phyloP scores from a whole-genome alignment of 1,139 yeast species.

The Scheffersomyces stambukii region DNA sequence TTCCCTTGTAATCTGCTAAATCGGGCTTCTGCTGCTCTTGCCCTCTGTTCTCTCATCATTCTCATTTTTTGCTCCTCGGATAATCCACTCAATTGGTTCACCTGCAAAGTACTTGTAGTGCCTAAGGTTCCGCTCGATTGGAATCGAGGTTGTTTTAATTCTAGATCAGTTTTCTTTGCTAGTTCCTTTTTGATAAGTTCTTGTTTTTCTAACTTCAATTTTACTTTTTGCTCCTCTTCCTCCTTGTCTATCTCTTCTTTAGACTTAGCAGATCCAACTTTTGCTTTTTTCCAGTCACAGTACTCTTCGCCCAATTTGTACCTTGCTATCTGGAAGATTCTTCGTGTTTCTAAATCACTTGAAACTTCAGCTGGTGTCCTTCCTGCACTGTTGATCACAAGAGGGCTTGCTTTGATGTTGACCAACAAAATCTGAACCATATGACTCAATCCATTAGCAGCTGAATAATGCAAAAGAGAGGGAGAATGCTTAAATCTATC shows the following conservation, averaged over 20 bases:
- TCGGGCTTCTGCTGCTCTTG: constrained; percentile 95
- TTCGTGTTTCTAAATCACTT: constrained; percentile 39
- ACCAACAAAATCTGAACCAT: constrained; percentile 64
- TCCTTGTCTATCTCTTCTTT: constrained; percentile 56
- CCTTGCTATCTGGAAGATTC: constrained; percentile 69
- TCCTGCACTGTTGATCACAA: constrained; percentile 47
- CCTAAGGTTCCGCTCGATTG: constrained; percentile 27
- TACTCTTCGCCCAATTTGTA: constrained; percentile 59
- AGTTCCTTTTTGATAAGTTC: constrained; percentile 36
- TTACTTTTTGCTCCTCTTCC: constrained; percentile 30
- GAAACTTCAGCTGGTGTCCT: constrained; percentile 56
- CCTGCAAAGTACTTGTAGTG: constrained; percentile 10
- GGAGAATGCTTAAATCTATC: constrained; percentile 55
- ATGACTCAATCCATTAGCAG: constrained; percentile 62
- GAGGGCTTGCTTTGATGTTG: constrained; percentile 70
- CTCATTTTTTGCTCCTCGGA: constrained; percentile 67
- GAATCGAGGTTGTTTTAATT: constrained; percentile 30
- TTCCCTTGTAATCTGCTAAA: constrained; percentile 22
- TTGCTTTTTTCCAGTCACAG: constrained; percentile 68
- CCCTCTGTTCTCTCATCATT: constrained; percentile 89
- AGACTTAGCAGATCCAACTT: constrained; percentile 62
- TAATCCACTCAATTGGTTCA: constrained; percentile 30
- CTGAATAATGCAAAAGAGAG: constrained; percentile 74
- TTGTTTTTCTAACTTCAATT: constrained; percentile 32
- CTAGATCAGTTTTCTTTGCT: constrained; percentile 36